A percentile compares a stretch with the other conserved stretches of the same genome.
Evolutionary conservation across 2,329 filamentous ascomycete species (phyloP).

Genomic region (Raffaelea albimanens): DNA sequence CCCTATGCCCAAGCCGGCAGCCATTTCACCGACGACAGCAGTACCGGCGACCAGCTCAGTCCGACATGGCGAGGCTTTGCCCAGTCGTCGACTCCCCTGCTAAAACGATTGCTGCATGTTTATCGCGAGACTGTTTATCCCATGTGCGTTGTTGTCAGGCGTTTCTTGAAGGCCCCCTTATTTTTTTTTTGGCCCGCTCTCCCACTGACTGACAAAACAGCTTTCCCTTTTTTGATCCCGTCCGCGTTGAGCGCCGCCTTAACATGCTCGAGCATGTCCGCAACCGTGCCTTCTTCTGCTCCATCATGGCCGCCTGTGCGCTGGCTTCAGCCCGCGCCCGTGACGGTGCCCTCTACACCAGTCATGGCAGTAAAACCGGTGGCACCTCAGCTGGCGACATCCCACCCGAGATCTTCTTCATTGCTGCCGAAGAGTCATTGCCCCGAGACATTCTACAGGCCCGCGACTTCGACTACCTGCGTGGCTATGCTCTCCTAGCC

Average conservation of each 20-base stretch:
- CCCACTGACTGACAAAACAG: background rate
- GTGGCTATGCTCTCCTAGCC: constrained; percentile 15
- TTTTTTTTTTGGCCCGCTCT: background rate
- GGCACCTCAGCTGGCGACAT: constrained; percentile 6
- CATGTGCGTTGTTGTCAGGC: constrained; percentile 5
- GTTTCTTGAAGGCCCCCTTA: no score
- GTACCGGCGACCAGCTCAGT: constrained; percentile 10
- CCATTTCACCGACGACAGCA: constrained; percentile 5
- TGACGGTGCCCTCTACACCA: constrained; percentile 11
- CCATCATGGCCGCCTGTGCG: constrained; percentile 17
- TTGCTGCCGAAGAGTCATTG: constrained; percentile 16
- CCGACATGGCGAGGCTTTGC: constrained; percentile 14
- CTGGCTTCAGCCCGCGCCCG: constrained; percentile 15
- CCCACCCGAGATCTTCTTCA: constrained; percentile 16
- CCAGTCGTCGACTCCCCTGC: constrained; percentile 12
- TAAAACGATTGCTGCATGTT: constrained; percentile 11
- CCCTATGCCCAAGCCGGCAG: background rate
- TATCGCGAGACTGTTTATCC: constrained; percentile 17
- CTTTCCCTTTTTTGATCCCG: constrained; percentile 17
- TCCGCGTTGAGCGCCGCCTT: constrained; percentile 12
- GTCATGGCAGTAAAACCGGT: background rate
- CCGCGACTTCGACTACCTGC: constrained; percentile 16
- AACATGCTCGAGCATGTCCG: constrained; percentile 14
- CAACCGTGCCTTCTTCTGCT: constrained; percentile 17
- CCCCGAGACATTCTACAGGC: constrained; percentile 14